phyloP scores from a whole-genome alignment of 495 filamentous ascomycete genomes.

The Pseudomonodictys pantanalensis region DNA sequence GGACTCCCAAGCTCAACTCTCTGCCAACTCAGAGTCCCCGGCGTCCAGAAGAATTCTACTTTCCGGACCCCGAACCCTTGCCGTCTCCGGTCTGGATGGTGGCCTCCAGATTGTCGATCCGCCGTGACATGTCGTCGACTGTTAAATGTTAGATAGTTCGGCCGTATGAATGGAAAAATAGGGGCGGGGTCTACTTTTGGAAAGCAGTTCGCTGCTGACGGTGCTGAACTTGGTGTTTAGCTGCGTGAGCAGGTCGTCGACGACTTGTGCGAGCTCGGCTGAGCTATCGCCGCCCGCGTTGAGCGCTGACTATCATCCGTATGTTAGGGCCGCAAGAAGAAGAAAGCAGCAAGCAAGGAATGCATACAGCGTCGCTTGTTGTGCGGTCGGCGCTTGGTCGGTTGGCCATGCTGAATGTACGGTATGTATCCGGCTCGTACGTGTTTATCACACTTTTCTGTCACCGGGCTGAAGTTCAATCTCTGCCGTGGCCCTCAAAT shows the following conservation, averaged over 20 bases:
- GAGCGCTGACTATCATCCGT: background rate
- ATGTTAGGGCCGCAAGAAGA: background rate
- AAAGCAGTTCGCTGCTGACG: conserved; percentile 78
- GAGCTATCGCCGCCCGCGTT: conserved; percentile 13
- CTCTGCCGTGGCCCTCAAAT: too few species aligned
- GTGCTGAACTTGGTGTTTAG: conserved; percentile 79
- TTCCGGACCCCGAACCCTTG: conserved; percentile 11
- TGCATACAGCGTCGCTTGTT: conserved; percentile 5
- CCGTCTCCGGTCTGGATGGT: conserved; percentile 57
- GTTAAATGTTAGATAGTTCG: background rate
- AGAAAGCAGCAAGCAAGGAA: background rate
- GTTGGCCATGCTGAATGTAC: background rate
- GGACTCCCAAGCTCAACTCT: too few species aligned
- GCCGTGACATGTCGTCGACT: conserved; percentile 96
- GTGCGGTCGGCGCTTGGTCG: conserved; percentile 5
- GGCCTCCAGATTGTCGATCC: conserved; percentile 82
- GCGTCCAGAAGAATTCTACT: background rate
- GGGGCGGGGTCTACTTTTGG: conserved; percentile 64
- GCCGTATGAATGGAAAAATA: background rate
- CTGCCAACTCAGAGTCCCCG: too few species aligned
- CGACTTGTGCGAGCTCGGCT: conserved; percentile 66
- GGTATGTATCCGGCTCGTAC: background rate
- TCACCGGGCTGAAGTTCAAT: too few species aligned
- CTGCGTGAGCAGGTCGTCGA: conserved; percentile 82
- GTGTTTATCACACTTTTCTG: too few species aligned